phyloP scores from a whole-genome alignment of 371 early-diverging fungal genomes.

The Circinella minor region DNA sequence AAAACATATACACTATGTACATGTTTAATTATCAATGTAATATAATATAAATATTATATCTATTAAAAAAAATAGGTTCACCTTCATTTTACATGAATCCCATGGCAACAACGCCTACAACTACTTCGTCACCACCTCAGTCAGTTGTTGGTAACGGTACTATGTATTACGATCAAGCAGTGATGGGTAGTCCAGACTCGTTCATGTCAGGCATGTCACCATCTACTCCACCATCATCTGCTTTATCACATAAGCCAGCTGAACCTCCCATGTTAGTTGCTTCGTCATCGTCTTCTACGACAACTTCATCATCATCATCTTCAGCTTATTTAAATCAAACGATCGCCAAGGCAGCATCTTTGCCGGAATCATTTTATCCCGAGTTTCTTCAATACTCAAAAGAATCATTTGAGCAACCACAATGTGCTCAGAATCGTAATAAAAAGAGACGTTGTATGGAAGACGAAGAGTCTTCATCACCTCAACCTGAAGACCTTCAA shows the following conservation, averaged over 20 bases:
- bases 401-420: slow-evolving; percentile 44
- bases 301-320: slow-evolving; percentile 30
- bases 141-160: not conserved
- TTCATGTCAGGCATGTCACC: slow-evolving; percentile 22
- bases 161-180: not conserved
- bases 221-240: slow-evolving; percentile 5
- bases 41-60: too few relatives aligned
- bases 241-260: slow-evolving; percentile 11
- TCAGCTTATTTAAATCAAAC: slow-evolving; percentile 39
- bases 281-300: slow-evolving; percentile 34
- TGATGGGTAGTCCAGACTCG: slow-evolving; percentile 40
- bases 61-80: not conserved
- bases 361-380: slow-evolving; percentile 53
- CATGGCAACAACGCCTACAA: not conserved
- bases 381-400: slow-evolving; percentile 52
- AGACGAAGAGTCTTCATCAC: not conserved
- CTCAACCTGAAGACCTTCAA: not conserved
- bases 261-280: slow-evolving; percentile 42
- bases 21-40: too few relatives aligned
- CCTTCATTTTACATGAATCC: slow-evolving; percentile 9
- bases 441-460: slow-evolving; percentile 10
- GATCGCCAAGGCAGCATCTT: slow-evolving; percentile 45
- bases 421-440: slow-evolving; percentile 16
- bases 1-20: too few relatives aligned
- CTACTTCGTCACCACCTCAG: slow-evolving; percentile 11